Base-by-base conservation (phyloP, 495 filamentous ascomycete genomes). In the Penicillium manginii region DNA sequence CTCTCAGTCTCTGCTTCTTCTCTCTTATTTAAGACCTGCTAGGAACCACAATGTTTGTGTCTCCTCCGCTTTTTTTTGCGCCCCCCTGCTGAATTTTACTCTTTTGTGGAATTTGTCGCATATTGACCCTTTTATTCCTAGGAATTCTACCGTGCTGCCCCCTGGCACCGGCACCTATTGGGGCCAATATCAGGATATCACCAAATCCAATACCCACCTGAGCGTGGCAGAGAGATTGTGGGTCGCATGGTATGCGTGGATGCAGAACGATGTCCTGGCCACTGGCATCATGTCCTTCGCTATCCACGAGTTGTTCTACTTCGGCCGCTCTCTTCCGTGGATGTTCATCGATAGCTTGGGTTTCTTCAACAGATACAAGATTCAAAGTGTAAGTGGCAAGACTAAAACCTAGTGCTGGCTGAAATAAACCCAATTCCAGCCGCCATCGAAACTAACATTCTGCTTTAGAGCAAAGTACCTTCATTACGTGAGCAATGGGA, bases 281-380 rank as follows among this genome's bases (percentile, higher is more conserved):
- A 96, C 91, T n/a, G 91, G 91, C 45, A 90, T 96, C 75, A 86
- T 96, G 88, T 92, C 89, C 58, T 96, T 96, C 74, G 70, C 86
- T 57, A 91, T 96, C 85, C 91, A 96, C 73, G 91, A 96, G 74
- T 18, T 84, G 21, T 81, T 96, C 62, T 96, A 96, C 80, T 96
- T 96, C 69, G 92, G 91, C 55, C 80, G 91, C 46, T 90, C 86
- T 55, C 66, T 96, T 35, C 91, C 91, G 2, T 96, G 91, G 88
- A 87, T 93, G 60, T 84, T 96, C 57, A 91, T 96, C 73, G 91
- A 93, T 71, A 73, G 76, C 55, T 89, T 94, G 50, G 89, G 90
- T n/a, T 90, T 83, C 62, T 91, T 96, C 79, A 88, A 89, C 72
- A 87, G 85, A 70, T 96, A 88, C 78, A 96, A 96, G 81, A 87